Percentiles rank a stretch among this genome's conserved stretches.
These are phyloP conservation scores for Paragyromitra xinjiangensis DNA, from an alignment of 495 filamentous ascomycete genomes.

Conservation along the genomic window DNA sequence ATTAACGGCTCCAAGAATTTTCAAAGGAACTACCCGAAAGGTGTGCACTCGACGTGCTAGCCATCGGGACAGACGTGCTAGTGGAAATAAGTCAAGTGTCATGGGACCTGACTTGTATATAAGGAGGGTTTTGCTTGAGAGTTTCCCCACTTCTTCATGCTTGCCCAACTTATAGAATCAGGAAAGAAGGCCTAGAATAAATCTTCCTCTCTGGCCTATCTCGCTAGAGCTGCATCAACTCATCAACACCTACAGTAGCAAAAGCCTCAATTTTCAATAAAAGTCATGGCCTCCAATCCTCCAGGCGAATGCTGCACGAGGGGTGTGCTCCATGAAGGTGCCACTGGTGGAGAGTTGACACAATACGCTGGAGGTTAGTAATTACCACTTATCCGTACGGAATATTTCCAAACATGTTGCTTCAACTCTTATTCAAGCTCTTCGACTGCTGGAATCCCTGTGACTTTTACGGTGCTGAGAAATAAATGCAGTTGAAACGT, in stretches of 20 bases:
- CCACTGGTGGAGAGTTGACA: constrained; percentile 60
- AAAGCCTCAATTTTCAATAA: not conserved
- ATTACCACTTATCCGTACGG: not conserved
- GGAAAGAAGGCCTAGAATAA: too few relatives aligned
- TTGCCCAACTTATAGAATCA: too few relatives aligned
- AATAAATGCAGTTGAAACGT: constrained; percentile 59
- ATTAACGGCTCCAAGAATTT: not conserved
- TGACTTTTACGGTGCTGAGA: not conserved
- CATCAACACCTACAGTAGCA: not conserved
- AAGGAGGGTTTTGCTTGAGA: too few relatives aligned
- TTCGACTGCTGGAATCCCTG: not conserved
- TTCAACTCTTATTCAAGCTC: not conserved
- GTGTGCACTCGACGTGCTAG: too few relatives aligned
- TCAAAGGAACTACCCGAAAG: not conserved
- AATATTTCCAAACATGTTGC: constrained; percentile 2
- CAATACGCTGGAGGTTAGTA: constrained; percentile 59
- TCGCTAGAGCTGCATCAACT: not conserved
- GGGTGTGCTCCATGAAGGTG: constrained; percentile 62
- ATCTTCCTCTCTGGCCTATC: too few relatives aligned
- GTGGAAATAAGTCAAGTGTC: not conserved
- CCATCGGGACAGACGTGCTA: too few relatives aligned
- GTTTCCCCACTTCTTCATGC: too few relatives aligned
- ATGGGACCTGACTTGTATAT: too few relatives aligned
- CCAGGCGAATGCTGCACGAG: constrained; percentile 61
- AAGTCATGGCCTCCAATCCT: constrained; percentile 61